These are phyloP conservation scores for Aspergillus pseudoglaucus DNA, from an alignment of 2,329 filamentous ascomycete genomes.

Conservation along the genomic window DNA sequence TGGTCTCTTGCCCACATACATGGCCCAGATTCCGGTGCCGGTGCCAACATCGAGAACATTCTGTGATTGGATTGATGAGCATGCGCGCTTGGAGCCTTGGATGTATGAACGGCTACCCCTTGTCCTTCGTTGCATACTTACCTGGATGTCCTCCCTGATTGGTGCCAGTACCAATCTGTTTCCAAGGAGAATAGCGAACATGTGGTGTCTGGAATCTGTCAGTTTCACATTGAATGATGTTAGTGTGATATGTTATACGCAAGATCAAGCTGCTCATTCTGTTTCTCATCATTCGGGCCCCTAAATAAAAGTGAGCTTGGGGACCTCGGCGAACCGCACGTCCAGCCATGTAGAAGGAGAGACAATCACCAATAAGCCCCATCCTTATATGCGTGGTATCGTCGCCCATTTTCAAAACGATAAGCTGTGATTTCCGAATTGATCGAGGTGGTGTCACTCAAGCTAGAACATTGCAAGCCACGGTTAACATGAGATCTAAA, in stretches of 20 bases:
- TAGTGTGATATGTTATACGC: slow-evolving; percentile 6
- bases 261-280: slow-evolving; percentile 19
- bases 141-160: slow-evolving; percentile 10
- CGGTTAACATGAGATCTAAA: background rate
- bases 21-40: slow-evolving; percentile 17
- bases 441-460: slow-evolving; percentile 14
- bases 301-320: slow-evolving; percentile 1
- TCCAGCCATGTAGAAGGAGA: background rate
- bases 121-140: background rate
- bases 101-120: background rate
- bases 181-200: slow-evolving; percentile 20
- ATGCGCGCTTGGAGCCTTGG: background rate
- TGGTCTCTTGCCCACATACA: slow-evolving; percentile 7
- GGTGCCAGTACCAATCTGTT: slow-evolving; percentile 15
- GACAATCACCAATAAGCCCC: slow-evolving; percentile 21
- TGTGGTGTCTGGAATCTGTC: slow-evolving; percentile 14
- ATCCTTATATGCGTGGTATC: slow-evolving; percentile 26
- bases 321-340: background rate
- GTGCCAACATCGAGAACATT: slow-evolving; percentile 19
- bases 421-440: slow-evolving; percentile 18
- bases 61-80: slow-evolving; percentile 4
- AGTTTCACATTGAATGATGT: background rate
- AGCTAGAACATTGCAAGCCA: slow-evolving; percentile 2
- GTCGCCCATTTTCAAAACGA: slow-evolving; percentile 24
- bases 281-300: slow-evolving; percentile 20